A percentile compares a stretch with the other conserved stretches of the same genome.
Conservation (phyloP, 805 yeast species). For the Nakazawaea holstii region DNA sequence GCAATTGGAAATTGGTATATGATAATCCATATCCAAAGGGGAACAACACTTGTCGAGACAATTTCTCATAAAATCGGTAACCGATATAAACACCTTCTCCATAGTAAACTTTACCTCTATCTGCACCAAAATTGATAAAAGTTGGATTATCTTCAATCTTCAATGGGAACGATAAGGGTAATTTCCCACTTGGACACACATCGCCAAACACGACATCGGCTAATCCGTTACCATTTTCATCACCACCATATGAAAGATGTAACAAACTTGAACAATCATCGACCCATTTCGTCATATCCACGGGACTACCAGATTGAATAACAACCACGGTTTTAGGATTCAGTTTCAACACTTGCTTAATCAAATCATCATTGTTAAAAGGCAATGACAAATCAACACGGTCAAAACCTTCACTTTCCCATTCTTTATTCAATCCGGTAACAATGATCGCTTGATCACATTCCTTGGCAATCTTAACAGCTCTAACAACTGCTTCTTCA, state of each 20-base stretch:
- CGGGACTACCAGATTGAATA: constrained; percentile 36
- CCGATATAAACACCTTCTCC: constrained; percentile 44
- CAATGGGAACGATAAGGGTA: constrained; percentile 34
- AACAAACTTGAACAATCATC: constrained; percentile 23
- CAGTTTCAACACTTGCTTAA: constrained; percentile 25
- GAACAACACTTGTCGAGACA: constrained; percentile 27
- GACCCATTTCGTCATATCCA: constrained; percentile 36
- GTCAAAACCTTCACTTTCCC: constrained; percentile 38
- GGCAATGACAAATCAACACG: constrained; percentile 32
- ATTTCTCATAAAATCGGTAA: constrained; percentile 36
- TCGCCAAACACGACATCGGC: constrained; percentile 41
- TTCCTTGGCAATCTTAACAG: constrained; percentile 27
- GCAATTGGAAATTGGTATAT: constrained; percentile 31
- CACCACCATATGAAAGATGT: constrained; percentile 34
- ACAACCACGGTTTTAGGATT: constrained; percentile 32
- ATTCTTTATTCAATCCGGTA: constrained; percentile 32
- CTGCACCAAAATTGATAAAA: constrained; percentile 30
- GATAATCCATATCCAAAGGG: constrained; percentile 42
- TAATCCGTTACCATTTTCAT: constrained; percentile 34
- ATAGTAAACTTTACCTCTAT: constrained; percentile 31
- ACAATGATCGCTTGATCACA: constrained; percentile 31
- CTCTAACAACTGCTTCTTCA: constrained; percentile 16
- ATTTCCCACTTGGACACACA: constrained; percentile 35
- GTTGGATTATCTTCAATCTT: constrained; percentile 30
- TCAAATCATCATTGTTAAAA: constrained; percentile 27